Base-by-base conservation (phyloP, 2,329 filamentous ascomycete species). In the Teratosphaeria zuluensis region DNA sequence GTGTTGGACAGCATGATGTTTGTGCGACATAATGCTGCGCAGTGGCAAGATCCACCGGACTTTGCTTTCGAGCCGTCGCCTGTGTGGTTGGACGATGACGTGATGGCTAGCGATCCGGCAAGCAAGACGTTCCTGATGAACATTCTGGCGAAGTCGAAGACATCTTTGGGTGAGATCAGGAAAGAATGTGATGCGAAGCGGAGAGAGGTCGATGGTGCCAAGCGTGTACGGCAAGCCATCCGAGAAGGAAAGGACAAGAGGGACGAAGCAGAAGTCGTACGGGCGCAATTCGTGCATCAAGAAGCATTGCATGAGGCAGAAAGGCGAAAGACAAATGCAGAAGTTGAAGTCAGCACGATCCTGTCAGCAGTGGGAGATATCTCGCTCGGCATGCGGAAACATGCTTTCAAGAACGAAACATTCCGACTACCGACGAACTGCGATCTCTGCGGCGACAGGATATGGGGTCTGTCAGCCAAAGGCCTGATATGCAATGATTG, bases 381-480 rank as follows among this genome's bases (percentile, higher is more conserved):
- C 57, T 96, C 92, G 1, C 79, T 96, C 21, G 92, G 92, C 19
- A 92, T 92, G 11, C 90, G 90, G 72, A 96, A 92, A 69, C 94
- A 99, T 78, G 94, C 95, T 69, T 99, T 99, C 81, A 96, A 95
- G 75, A 86, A 90, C n/a, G 91, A 97, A 70, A 97, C 94, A 0
- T 99, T 97, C 81, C 97, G 97, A 74, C 96, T 99, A 61, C 95
- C 95, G 0, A 99, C 94, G 4, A 97, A 97, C 72, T 99, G 94
- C 76, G 94, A 99, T 73, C 81, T 96, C 12, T 99, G 94, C 67
- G 92, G 92, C 19, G 94, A 99, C 71, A 84, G 94, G 31, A 96
- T 99, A 72, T 99, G 94, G 94, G 94, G 94, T 0, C 75, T 99
- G 48, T 95, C 90, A 32, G 92, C 94, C 42, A 99, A 99, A 75